phyloP scores from a whole-genome alignment of 768 basidiomycete genomes.

The Mycena rebaudengoi region DNA sequence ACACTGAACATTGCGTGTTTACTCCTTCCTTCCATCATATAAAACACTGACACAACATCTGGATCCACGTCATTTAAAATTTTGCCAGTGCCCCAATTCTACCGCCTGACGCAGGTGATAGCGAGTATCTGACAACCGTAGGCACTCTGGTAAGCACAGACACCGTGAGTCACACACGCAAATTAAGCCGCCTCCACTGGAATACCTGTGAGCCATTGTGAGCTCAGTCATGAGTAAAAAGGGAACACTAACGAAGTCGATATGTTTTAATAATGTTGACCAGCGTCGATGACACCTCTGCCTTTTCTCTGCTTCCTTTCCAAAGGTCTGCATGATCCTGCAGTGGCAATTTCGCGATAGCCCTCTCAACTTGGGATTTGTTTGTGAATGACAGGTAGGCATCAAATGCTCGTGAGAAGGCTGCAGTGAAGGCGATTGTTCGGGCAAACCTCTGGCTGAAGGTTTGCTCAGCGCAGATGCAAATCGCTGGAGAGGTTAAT shows the following conservation, averaged over 20 bases:
- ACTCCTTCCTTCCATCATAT: too few relatives aligned
- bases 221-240: neutral
- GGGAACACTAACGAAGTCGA: neutral
- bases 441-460: neutral
- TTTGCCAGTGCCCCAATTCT: too few relatives aligned
- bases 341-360: neutral
- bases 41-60: too few relatives aligned
- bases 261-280: neutral
- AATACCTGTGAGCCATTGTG: neutral
- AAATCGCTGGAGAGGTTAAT: neutral
- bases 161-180: neutral
- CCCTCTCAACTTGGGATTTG: neutral
- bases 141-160: too few relatives aligned
- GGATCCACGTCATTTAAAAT: too few relatives aligned
- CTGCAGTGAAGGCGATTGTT: neutral
- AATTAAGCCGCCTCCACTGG: neutral
- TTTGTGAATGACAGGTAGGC: neutral
- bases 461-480: constrained; percentile 8
- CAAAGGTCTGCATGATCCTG: too few relatives aligned
- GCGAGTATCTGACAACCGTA: too few relatives aligned
- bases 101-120: too few relatives aligned
- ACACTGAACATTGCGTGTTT: too few relatives aligned
- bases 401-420: neutral
- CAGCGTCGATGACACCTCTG: neutral
- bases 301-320: neutral